Evolutionary conservation across 2,329 filamentous ascomycete genomes (phyloP), one percentile per base, ranked within the genome.

Genomic region (Arthrobotrys pseudoclavata): DNA sequence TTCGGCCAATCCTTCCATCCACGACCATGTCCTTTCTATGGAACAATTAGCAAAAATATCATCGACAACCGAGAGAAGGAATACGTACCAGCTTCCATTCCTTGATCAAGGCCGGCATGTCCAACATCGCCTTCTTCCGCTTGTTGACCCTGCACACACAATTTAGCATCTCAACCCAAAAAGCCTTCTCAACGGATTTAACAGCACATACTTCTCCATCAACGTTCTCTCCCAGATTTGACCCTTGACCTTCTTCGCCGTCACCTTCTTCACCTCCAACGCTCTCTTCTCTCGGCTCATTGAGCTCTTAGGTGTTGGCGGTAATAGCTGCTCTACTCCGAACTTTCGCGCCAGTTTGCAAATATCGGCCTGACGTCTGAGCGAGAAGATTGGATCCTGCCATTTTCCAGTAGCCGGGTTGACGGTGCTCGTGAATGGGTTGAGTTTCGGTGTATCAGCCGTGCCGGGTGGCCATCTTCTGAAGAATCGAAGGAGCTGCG

Each of bases 51-150:
- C 53, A 20, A 45, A 9, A 20, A 13, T 15, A 4, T n/a, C 15
- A 22, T 31, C 29, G 26, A 57, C 7, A 4, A 63, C 5, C 45
- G 10, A 9, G 12, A 26, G 4, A 12, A 18, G 40, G 15, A 68
- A 62, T 71, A 85, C 89, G 83, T 86, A 96, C 92, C 89, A 92
- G 90, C 86, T 97, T 97, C 96, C 95, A 99, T 84, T 92, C 87
- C 84, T 91, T 89, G 84, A 99, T 92, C 86, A 98, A 89, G 82
- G 91, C 89, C 79, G 95, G 94, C 96, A 99, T 99, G 76, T 91
- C 90, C 86, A 96, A 84, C 93, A 98, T 97, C 76, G 96, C 96
- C 84, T 92, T 89, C 87, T 91, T 92, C 85, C 94, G 90, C 86
- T 92, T 90, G 84, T 97, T 93, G 88, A 98, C 88, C 84, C 91